Evolutionary conservation across 768 basidiomycete species (phyloP).

Genomic region (Mycena polygramma): DNA sequence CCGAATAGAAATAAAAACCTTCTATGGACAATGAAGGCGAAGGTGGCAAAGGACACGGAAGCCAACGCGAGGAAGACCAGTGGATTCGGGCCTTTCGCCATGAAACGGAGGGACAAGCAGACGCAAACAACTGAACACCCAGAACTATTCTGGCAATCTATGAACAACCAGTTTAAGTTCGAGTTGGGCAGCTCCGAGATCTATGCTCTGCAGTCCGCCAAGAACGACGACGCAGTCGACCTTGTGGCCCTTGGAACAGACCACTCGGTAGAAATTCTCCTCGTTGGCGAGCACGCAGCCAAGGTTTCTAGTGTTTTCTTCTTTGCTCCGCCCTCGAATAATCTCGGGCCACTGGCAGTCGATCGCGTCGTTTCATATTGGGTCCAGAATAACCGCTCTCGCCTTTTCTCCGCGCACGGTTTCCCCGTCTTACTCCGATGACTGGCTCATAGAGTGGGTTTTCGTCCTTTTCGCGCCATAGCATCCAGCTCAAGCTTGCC

Average conservation of each 20-base stretch:
- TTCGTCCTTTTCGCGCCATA: conserved; percentile 12
- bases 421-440: conserved; percentile 73
- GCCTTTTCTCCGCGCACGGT: conserved; percentile 82
- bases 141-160: too few species aligned
- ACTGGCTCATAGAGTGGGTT: conserved; percentile 81
- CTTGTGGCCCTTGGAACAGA: conserved; percentile 82
- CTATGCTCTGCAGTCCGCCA: conserved; percentile 72
- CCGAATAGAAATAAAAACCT: conserved; percentile 2
- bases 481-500: conserved; percentile 15
- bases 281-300: conserved; percentile 61
- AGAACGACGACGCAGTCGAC: conserved; percentile 73
- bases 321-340: conserved; percentile 27
- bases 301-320: conserved; percentile 13
- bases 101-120: conserved; percentile 13
- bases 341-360: conserved; percentile 37
- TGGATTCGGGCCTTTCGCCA: conserved; percentile 69
- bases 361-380: conserved; percentile 82
- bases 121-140: conserved; percentile 2
- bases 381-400: conserved; percentile 76
- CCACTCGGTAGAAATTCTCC: conserved; percentile 78
- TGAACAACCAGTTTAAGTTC: conserved; percentile 46
- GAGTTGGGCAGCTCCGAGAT: conserved; percentile 73
- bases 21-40: conserved; percentile 57
- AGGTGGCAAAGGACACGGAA: conserved; percentile 67
- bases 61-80: conserved; percentile 70